Percentiles rank a stretch among this genome's conserved stretches.
These are phyloP conservation scores for Phytophthora aleatoria DNA, from an alignment of 352 stramenopile species.

Conservation along the genomic window DNA sequence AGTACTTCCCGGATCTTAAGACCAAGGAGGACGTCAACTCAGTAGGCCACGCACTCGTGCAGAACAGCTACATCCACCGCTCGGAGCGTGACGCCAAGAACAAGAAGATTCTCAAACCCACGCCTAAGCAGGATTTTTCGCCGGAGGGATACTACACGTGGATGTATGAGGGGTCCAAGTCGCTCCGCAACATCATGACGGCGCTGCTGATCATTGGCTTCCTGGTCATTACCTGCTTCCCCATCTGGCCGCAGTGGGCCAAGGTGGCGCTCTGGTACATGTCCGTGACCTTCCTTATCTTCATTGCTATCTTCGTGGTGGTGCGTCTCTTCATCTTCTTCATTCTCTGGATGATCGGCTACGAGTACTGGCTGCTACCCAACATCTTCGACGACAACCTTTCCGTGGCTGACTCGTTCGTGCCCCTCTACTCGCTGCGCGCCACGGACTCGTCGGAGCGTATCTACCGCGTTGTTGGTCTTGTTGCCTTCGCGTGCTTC, in stretches of 20 bases:
- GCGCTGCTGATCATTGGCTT: conserved; percentile 97
- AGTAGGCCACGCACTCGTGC: conserved; percentile 74
- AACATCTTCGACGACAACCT: conserved; percentile 99
- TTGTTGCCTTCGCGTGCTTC: conserved; percentile 94
- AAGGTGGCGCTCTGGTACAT: conserved; percentile 99
- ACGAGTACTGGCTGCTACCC: conserved; percentile 98
- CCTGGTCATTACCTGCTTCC: conserved; percentile 97
- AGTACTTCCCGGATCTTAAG: conserved; percentile 83
- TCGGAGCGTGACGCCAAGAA: conserved; percentile 88
- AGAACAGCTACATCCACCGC: conserved; percentile 87
- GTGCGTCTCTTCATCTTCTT: conserved; percentile 96
- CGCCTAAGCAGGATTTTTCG: conserved; percentile 91
- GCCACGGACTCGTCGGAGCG: conserved; percentile 91
- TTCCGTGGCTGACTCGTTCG: conserved; percentile 98
- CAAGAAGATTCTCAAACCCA: conserved; percentile 85
- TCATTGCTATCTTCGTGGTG: conserved; percentile 97
- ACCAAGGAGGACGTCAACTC: conserved; percentile 81
- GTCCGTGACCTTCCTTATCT: conserved; percentile 98
- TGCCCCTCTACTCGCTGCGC: conserved; percentile 92
- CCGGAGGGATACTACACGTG: conserved; percentile 98
- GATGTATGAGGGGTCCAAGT: conserved; percentile 99
- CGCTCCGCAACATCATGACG: conserved; percentile 97
- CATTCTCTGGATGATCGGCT: conserved; percentile 94
- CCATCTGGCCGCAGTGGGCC: conserved; percentile 98
- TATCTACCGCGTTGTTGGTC: conserved; percentile 94